Conservation (phyloP, 441 rosid species). For the Raphanus hybrid region DNA sequence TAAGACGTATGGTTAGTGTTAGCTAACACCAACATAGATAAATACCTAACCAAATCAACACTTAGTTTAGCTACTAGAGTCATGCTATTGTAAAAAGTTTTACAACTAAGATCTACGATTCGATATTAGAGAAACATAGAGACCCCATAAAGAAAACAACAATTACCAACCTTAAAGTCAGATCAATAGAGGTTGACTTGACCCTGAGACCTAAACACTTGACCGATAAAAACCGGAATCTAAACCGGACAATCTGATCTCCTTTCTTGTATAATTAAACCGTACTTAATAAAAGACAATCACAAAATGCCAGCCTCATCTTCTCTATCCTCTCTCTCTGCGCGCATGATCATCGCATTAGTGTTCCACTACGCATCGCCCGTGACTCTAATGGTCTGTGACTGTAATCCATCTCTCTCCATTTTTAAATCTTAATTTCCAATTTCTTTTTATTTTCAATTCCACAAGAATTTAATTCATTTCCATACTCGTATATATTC, state of each 20-base stretch:
- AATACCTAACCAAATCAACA: too few relatives aligned
- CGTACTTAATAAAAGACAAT: background rate
- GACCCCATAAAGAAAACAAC: background rate
- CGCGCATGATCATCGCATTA: constrained; percentile 1
- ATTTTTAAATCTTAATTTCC: background rate
- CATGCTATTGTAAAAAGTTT: too few relatives aligned
- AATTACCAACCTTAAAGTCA: background rate
- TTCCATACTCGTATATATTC: constrained; percentile 5
- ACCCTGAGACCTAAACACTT: background rate
- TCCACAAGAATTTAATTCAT: background rate
- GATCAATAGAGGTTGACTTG: background rate
- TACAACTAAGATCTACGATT: too few relatives aligned
- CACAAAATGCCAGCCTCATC: constrained; percentile 33
- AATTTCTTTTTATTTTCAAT: background rate
- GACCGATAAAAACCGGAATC: constrained; percentile 3
- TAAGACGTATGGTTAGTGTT: too few relatives aligned
- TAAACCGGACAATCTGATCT: constrained; percentile 21
- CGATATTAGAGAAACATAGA: background rate
- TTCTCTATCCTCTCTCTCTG: background rate
- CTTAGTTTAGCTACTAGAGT: too few relatives aligned
- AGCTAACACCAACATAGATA: too few relatives aligned
- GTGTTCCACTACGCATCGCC: constrained; percentile 29
- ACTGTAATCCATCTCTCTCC: constrained; percentile 32
- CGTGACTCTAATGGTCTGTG: constrained; percentile 43
- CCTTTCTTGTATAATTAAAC: background rate